Evolutionary conservation across 2,329 filamentous ascomycete genomes (phyloP).

Genomic region (Venturia asperata): DNA sequence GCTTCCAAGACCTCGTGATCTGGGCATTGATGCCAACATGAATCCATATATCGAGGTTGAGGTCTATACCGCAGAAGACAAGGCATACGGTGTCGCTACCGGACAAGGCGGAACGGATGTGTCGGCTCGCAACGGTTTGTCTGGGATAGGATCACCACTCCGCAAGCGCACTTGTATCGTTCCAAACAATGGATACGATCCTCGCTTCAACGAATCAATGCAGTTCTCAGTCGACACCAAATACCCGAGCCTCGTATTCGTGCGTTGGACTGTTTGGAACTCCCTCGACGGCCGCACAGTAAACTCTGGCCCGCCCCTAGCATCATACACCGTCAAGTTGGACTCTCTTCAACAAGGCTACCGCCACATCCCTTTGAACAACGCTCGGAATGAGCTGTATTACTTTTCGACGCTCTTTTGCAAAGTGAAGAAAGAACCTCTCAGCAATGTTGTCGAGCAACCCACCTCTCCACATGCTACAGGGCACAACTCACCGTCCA

Average conservation of each 20-base stretch:
- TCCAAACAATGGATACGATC: constrained; percentile 87
- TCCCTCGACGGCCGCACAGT: constrained; percentile 69
- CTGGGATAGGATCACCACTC: constrained; percentile 63
- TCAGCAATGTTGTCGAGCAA: constrained; percentile 19
- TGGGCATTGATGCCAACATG: constrained; percentile 66
- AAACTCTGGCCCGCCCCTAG: constrained; percentile 57
- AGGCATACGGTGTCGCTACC: constrained; percentile 64
- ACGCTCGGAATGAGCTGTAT: constrained; percentile 84
- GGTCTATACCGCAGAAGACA: constrained; percentile 89
- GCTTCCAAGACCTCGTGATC: constrained; percentile 71
- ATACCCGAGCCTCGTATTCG: constrained; percentile 85
- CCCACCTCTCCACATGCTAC: constrained; percentile 26
- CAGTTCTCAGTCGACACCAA: constrained; percentile 84
- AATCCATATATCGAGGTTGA: constrained; percentile 95
- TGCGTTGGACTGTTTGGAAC: constrained; percentile 87
- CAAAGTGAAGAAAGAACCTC: constrained; percentile 59
- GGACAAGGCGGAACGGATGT: constrained; percentile 60
- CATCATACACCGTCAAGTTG: constrained; percentile 88
- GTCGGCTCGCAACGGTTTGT: constrained; percentile 56
- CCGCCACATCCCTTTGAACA: constrained; percentile 82
- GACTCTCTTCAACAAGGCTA: constrained; percentile 85
- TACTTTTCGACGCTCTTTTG: constrained; percentile 93
- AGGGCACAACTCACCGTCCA: constrained; percentile 28
- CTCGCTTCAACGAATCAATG: constrained; percentile 73
- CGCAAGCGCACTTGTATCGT: constrained; percentile 74